Evolutionary conservation across 768 basidiomycete species (phyloP), one percentile per base, ranked within the genome.

Genomic region (Russula olivacea): DNA sequence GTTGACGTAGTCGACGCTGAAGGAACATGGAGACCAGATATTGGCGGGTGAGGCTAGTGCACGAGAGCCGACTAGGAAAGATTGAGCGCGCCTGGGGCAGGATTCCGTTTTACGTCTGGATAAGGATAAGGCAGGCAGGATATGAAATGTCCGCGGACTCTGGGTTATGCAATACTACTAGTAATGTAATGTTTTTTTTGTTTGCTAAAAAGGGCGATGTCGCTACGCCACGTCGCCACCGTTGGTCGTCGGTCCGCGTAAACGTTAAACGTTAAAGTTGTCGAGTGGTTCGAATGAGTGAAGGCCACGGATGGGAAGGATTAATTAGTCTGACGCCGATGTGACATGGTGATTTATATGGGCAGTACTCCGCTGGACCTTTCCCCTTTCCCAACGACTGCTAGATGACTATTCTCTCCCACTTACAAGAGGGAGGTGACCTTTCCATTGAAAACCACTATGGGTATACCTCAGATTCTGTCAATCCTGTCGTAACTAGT

Each of bases 11-110:
- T 61, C 78, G 19, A 73, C 73, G 10, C 69, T 81, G 61, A 84
- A 83, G 68, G 78, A 82, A 56, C 78, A 84, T 48, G 84, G 83
- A 0, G 72, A 80, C 64, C 73, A 77, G 55, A 83, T 86, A 28
- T 75, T 85, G 32, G 76, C 79, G 28, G 85, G 85, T 21, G 73
- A 78, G 62, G 76, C 55, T 4, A 59, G 48, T 36, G 66, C 67
- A 11, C 32, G 45, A 41, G 56, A 67, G 19, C 66, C 67, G 23
- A 64, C 57, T 2, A 53, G 51, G 36, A 52, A 65, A 25, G 53
- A 15, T n/a, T 66, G 45, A 28, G n/a, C n/a, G n/a, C n/a, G n/a
- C n/a, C n/a, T n/a, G n/a, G n/a, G n/a, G n/a, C n/a, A n/a, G n/a
- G n/a, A n/a, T n/a, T n/a, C n/a, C n/a, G n/a, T n/a, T 28, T 28